These are phyloP conservation scores for Trypanosomatidae sp. DNA, from an alignment of 208 protist species.

Conservation along the genomic window DNA sequence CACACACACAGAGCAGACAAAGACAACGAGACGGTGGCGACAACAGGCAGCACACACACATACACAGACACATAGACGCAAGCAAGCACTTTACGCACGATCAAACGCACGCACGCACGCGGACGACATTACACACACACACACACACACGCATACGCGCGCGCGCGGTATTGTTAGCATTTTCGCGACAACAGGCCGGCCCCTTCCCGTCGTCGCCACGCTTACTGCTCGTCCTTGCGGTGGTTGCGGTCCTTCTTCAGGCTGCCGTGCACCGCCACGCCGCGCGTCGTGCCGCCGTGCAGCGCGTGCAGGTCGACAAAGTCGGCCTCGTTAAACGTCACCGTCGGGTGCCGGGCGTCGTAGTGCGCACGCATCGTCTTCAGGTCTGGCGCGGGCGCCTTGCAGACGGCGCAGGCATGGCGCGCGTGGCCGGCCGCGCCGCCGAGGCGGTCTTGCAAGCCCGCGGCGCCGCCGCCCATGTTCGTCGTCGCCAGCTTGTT, in stretches of 20 bases:
- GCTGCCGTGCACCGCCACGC: constrained; percentile 48
- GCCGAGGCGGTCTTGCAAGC: constrained; percentile 47
- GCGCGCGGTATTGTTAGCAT: constrained; percentile 6
- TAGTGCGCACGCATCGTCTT: constrained; percentile 59
- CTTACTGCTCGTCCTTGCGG: constrained; percentile 8
- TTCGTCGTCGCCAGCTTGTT: constrained; percentile 46
- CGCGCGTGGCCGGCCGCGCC: constrained; percentile 33
- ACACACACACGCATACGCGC: too few species aligned
- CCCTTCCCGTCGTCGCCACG: background rate
- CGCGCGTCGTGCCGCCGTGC: constrained; percentile 48
- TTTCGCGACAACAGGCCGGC: background rate
- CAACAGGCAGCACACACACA: too few species aligned
- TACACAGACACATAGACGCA: too few species aligned
- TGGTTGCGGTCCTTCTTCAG: constrained; percentile 38
- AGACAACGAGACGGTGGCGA: too few species aligned
- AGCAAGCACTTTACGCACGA: too few species aligned
- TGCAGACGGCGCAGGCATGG: constrained; percentile 54
- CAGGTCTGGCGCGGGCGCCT: constrained; percentile 34
- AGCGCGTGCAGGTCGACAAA: constrained; percentile 56
- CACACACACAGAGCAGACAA: too few species aligned
- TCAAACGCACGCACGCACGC: too few species aligned
- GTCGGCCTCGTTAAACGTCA: constrained; percentile 28
- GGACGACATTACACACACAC: too few species aligned
- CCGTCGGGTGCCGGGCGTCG: constrained; percentile 38
- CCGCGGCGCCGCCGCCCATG: constrained; percentile 46